phyloP scores from a whole-genome alignment of 805 yeast genomes.

The Candida hispaniensis region DNA sequence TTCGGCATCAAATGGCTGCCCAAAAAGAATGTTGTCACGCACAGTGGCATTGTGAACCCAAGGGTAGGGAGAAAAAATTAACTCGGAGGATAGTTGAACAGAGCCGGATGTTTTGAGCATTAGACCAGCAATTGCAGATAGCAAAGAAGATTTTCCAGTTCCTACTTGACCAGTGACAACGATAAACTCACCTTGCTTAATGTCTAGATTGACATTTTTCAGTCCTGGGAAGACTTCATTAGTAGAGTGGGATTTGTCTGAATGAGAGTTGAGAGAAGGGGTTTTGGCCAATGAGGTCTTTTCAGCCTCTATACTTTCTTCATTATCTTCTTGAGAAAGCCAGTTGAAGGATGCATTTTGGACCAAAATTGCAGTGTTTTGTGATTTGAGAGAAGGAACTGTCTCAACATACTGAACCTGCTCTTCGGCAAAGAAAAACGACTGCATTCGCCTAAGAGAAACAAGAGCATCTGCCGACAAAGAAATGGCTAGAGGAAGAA shows the following conservation, averaged over 20 bases:
- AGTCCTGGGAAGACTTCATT: conserved; percentile 25
- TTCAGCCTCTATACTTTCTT: conserved; percentile 23
- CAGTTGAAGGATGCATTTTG: conserved; percentile 50
- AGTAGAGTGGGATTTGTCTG: not conserved
- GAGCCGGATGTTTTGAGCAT: conserved; percentile 46
- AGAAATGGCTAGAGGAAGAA: conserved; percentile 62
- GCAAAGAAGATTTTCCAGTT: conserved; percentile 57
- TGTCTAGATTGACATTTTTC: conserved; percentile 36
- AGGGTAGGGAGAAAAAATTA: conserved; percentile 44
- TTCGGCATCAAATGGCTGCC: conserved; percentile 38
- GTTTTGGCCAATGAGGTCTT: conserved; percentile 23
- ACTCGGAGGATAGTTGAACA: conserved; percentile 39
- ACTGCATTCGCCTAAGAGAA: conserved; percentile 73
- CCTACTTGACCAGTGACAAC: conserved; percentile 64
- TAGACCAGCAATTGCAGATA: conserved; percentile 53
- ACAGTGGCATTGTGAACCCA: conserved; percentile 69
- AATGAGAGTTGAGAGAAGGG: conserved; percentile 13
- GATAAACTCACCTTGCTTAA: conserved; percentile 51
- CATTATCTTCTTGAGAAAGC: conserved; percentile 32
- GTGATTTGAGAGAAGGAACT: conserved; percentile 24
- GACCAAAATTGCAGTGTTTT: conserved; percentile 38
- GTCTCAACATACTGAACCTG: conserved; percentile 25
- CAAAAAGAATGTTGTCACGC: conserved; percentile 61
- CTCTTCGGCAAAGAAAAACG: conserved; percentile 48
- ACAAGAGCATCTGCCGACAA: conserved; percentile 80